These are phyloP conservation scores for Aspergillus hortae DNA, from an alignment of 2,329 filamentous ascomycete species.

Conservation along the genomic window DNA sequence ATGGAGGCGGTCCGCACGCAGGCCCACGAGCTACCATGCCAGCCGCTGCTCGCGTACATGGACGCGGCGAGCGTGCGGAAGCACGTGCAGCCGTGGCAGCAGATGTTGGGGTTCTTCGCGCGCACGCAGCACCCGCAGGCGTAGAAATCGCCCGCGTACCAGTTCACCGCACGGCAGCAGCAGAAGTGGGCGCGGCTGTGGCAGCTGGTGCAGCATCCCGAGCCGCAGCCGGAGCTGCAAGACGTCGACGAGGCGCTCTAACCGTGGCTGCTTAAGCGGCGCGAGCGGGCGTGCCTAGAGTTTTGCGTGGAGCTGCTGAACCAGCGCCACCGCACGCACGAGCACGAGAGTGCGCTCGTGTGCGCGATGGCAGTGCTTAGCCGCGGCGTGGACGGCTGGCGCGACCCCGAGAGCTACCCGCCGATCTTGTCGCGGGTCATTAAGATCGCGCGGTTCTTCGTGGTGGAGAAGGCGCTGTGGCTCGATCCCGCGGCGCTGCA, in stretches of 20 bases:
- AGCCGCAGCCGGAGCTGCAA: not conserved
- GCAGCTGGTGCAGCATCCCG: not conserved
- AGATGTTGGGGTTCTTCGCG: not conserved
- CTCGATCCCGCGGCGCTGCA: not conserved
- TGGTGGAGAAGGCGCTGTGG: constrained; percentile 1
- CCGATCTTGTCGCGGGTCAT: not conserved
- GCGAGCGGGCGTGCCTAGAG: not conserved
- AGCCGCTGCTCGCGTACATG: not conserved
- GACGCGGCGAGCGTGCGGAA: not conserved
- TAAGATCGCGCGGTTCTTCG: constrained; percentile 1
- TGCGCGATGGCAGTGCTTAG: not conserved
- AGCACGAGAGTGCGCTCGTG: constrained; percentile 3
- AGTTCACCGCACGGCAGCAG: not conserved
- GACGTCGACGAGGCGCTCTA: not conserved
- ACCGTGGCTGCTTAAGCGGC: not conserved
- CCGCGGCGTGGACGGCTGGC: not conserved
- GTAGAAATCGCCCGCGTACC: not conserved
- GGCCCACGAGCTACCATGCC: not conserved
- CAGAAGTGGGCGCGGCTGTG: not conserved
- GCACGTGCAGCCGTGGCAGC: not conserved
- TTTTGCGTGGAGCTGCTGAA: constrained; percentile 1
- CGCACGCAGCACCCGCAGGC: not conserved
- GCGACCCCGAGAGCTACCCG: not conserved
- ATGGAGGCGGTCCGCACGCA: not conserved
- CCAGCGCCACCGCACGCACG: not conserved